Evolutionary conservation across 2,329 filamentous ascomycete species (phyloP).

Genomic region (Colletotrichum sp.): DNA sequence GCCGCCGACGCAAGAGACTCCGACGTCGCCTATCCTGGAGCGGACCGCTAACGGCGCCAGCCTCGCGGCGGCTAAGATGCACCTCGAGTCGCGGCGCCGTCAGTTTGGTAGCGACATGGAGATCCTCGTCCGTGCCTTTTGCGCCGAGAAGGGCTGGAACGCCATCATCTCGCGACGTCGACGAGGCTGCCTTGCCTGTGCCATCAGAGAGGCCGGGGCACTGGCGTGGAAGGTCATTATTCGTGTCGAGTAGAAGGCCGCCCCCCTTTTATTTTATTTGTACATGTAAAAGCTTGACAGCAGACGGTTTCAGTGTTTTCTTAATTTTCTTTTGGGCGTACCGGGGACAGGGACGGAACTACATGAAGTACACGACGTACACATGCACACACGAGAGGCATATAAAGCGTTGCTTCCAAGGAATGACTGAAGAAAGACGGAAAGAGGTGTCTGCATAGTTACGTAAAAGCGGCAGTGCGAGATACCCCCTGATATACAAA

Average conservation of each 20-base stretch:
- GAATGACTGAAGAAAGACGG: background rate
- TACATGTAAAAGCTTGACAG: background rate
- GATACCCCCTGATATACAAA: slow-evolving; percentile 15
- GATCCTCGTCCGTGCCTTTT: slow-evolving; percentile 74
- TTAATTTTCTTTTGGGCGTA: background rate
- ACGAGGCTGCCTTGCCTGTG: slow-evolving; percentile 75
- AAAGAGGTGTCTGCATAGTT: slow-evolving; percentile 5
- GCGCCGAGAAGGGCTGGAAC: slow-evolving; percentile 76
- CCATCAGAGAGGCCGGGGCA: slow-evolving; percentile 75
- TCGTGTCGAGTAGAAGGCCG: slow-evolving; percentile 51
- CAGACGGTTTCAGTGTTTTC: background rate
- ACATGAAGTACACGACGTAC: background rate
- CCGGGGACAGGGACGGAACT: background rate
- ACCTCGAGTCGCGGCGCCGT: slow-evolving; percentile 59
- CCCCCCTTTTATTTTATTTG: background rate
- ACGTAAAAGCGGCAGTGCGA: background rate
- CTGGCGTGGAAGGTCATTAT: slow-evolving; percentile 73
- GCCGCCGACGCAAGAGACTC: slow-evolving; percentile 48
- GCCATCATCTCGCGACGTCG: slow-evolving; percentile 71
- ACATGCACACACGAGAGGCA: background rate
- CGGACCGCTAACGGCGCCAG: slow-evolving; percentile 40
- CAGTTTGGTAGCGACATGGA: slow-evolving; percentile 71
- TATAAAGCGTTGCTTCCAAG: slow-evolving; percentile 12
- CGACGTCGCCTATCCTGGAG: slow-evolving; percentile 52
- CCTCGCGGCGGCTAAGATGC: slow-evolving; percentile 56